Evolutionary conservation across 371 early-diverging fungal genomes (phyloP), one percentile per base, ranked within the genome.

Genomic region (Funneliformis caledonium): DNA sequence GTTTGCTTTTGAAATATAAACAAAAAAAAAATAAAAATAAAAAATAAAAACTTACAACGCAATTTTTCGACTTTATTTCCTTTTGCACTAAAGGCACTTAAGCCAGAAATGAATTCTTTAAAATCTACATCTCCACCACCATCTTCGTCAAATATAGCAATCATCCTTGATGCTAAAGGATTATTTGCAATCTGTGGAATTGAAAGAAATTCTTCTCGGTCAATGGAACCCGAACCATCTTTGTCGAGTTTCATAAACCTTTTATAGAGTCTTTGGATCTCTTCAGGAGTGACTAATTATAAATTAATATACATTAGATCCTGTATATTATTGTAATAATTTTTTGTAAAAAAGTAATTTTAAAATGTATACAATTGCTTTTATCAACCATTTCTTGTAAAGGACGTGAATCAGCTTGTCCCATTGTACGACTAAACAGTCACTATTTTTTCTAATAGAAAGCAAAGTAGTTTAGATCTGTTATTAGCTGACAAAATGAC

Each of bases 51-150:
- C 87, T 87, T 90, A 96, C 96, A 98, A 80, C 91, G 90, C 78
- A 98, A 88, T 85, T 99, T 98, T 80, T 97, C 97, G 76, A 92
- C 89, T 88, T 95, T 94, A 83, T 95, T 94, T 43, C 98, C 97
- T 81, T 97, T 96, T 70, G 92, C 93, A 80, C 95, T 96, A 82
- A 98, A 98, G 8, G 95, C 96, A 81, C 94, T 93, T 80, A 99
- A 85, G 0, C 98, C 98, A 22, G 90, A 91, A 82, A 99, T 94
- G 83, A 99, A 99, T 88, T 99, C 98, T 81, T 95, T 93, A 85
- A 99, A 99, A 87, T 99, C 97, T 4, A 99, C 95, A 86, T 97
- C 97, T 74, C 99, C 99, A 72, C 96, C 95, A 67, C 97, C 98
- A 85, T 99, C 98, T 76, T 92, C 94, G 85, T 99, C 99, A 83